Conservation (phyloP, 2,329 filamentous ascomycete genomes). For the Aureobasidium mangrovei region DNA sequence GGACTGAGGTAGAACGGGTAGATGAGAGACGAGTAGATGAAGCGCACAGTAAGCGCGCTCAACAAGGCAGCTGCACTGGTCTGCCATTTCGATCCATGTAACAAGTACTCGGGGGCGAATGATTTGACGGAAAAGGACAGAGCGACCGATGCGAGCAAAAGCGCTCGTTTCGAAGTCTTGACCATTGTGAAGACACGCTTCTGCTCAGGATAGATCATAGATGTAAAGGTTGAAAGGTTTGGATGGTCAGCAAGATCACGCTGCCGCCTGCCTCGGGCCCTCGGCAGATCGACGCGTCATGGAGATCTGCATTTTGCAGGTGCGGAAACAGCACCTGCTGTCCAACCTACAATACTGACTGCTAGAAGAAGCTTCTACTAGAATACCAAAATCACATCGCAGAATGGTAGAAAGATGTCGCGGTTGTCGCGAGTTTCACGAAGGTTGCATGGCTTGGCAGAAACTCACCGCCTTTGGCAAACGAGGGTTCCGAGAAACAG, state of each 20-base stretch:
- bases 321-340: neutral
- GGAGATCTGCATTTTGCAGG: neutral
- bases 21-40: constrained; percentile 12
- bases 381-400: too few species aligned
- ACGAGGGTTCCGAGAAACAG: too few species aligned
- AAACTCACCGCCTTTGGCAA: too few species aligned
- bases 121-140: neutral
- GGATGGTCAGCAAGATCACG: neutral
- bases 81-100: constrained; percentile 6
- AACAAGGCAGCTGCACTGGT: neutral
- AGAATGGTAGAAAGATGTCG: too few species aligned
- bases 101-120: neutral
- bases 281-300: constrained; percentile 7
- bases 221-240: neutral
- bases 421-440: too few species aligned
- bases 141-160: neutral
- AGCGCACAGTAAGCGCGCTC: neutral
- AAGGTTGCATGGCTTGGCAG: too few species aligned
- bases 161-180: neutral
- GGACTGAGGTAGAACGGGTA: constrained; percentile 34
- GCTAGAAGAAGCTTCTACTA: too few species aligned
- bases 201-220: neutral
- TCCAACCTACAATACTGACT: neutral
- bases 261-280: neutral
- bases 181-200: neutral